phyloP scores from a whole-genome alignment of 768 basidiomycete genomes.

The Boletellus emodensis region DNA sequence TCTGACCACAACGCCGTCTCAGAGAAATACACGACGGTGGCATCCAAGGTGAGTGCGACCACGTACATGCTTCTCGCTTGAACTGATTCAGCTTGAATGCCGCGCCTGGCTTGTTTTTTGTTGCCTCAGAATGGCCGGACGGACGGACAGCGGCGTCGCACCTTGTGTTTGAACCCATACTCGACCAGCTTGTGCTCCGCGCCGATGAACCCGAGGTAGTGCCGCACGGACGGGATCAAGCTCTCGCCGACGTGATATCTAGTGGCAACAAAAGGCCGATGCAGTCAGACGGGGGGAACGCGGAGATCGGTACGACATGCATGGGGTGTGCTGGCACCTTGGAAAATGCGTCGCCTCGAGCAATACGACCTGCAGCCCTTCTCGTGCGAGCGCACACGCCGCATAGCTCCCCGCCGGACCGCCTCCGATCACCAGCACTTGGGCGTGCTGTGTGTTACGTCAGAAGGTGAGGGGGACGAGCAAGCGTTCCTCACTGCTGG shows the following conservation, averaged over 20 bases:
- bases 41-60: neutral
- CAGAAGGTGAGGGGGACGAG: too few species aligned
- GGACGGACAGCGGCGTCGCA: slow-evolving; percentile 11
- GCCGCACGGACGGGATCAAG: slow-evolving; percentile 47
- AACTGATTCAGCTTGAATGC: slow-evolving; percentile 55
- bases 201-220: slow-evolving; percentile 50
- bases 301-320: too few species aligned
- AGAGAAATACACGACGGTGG: too few species aligned
- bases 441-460: slow-evolving; percentile 15
- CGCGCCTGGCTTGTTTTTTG: slow-evolving; percentile 46
- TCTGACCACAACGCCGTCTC: slow-evolving; percentile 31
- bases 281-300: too few species aligned
- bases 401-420: slow-evolving; percentile 57
- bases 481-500: too few species aligned
- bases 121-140: neutral
- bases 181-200: slow-evolving; percentile 41
- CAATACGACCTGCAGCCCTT: slow-evolving; percentile 54
- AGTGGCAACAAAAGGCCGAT: neutral
- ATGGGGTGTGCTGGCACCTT: slow-evolving; percentile 35
- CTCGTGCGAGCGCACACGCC: slow-evolving; percentile 52
- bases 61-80: slow-evolving; percentile 57
- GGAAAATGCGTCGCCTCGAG: slow-evolving; percentile 56
- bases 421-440: slow-evolving; percentile 51
- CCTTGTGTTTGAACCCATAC: slow-evolving; percentile 48
- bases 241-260: slow-evolving; percentile 51